Percentiles rank a stretch among this genome's conserved stretches.
phyloP scores from a whole-genome alignment of 257 asterid species.

The Solanum appendiculatum region DNA sequence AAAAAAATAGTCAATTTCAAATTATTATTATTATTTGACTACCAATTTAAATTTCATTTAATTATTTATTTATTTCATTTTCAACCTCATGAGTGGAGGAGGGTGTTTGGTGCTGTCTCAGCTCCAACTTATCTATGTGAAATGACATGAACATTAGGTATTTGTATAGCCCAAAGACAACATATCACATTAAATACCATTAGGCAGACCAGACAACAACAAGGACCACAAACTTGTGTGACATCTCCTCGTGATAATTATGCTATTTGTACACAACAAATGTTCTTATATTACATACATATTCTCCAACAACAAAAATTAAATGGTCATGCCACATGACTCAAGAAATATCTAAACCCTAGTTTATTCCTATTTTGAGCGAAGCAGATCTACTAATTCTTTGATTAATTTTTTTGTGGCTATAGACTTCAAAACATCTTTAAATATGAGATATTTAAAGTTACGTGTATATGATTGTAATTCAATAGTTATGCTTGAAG shows the following conservation, averaged over 20 bases:
- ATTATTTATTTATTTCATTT: neutral
- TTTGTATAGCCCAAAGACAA: conserved; percentile 6
- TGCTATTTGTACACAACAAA: neutral
- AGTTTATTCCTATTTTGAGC: neutral
- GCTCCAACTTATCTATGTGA: neutral
- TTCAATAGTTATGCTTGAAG: neutral
- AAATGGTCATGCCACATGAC: neutral
- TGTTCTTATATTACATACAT: neutral
- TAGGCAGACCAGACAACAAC: conserved; percentile 9
- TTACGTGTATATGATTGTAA: neutral
- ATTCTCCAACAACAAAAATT: neutral
- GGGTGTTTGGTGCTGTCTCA: neutral
- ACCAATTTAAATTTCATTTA: too few relatives aligned
- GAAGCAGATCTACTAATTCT: neutral
- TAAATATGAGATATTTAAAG: neutral
- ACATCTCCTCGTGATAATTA: neutral
- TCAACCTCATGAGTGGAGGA: neutral
- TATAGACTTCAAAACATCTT: neutral
- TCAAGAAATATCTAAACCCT: neutral
- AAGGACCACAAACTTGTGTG: conserved; percentile 30
- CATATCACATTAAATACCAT: conserved; percentile 30
- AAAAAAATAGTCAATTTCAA: neutral
- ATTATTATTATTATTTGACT: neutral
- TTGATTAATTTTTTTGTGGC: neutral
- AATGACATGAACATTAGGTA: conserved; percentile 13